Percentiles rank a stretch among this genome's conserved stretches.
phyloP scores from a whole-genome alignment of 495 filamentous ascomycete species.

The Darksidea phi region DNA sequence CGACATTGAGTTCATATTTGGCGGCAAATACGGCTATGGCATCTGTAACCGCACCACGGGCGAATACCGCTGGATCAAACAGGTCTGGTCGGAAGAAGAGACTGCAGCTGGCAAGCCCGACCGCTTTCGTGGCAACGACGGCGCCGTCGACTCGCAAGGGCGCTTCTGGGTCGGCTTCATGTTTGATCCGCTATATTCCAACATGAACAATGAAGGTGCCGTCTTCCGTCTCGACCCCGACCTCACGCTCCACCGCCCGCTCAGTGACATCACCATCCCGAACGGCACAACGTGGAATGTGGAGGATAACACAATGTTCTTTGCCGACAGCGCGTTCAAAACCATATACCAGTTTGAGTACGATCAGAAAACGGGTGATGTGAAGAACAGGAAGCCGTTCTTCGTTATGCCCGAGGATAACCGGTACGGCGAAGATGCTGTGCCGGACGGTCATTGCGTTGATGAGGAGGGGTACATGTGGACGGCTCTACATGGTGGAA shows the following conservation, averaged over 20 bases:
- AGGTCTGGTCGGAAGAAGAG: conserved; percentile 57
- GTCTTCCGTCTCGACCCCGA: conserved; percentile 67
- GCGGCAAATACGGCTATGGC: conserved; percentile 78
- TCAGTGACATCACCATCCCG: conserved; percentile 71
- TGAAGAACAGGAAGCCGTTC: conserved; percentile 67
- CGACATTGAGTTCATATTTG: conserved; percentile 69
- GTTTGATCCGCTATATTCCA: conserved; percentile 58
- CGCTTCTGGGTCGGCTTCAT: conserved; percentile 88
- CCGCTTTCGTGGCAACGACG: conserved; percentile 70
- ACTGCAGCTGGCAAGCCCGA: conserved; percentile 38
- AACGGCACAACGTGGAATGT: conserved; percentile 74
- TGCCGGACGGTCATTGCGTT: conserved; percentile 50
- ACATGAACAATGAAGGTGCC: conserved; percentile 47
- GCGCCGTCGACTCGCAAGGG: conserved; percentile 74
- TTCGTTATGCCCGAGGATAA: conserved; percentile 49
- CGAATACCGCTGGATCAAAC: conserved; percentile 59
- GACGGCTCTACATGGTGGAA: conserved; percentile 42
- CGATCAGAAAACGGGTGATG: conserved; percentile 57
- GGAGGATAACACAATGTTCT: conserved; percentile 75
- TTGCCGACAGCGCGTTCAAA: conserved; percentile 69
- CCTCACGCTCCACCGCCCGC: conserved; percentile 57
- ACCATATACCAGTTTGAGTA: conserved; percentile 77
- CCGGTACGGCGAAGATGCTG: conserved; percentile 40
- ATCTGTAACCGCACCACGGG: conserved; percentile 68
- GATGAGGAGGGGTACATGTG: conserved; percentile 47